phyloP scores from a whole-genome alignment of 768 basidiomycete species.

The Russula ochroleuca region DNA sequence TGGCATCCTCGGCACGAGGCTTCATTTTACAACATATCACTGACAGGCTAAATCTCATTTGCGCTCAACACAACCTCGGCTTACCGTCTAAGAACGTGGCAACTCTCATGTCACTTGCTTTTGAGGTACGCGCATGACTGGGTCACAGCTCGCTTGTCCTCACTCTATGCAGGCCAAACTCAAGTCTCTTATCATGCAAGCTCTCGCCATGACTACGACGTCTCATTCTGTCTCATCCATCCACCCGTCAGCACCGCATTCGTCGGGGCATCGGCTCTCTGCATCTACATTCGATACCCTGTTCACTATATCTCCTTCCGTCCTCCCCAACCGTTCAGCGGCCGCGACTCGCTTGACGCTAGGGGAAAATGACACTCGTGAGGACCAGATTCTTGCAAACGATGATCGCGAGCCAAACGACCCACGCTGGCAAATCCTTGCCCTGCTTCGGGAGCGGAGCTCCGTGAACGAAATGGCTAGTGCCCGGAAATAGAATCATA shows the following conservation, averaged over 20 bases:
- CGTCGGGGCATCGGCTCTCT: slow-evolving; percentile 46
- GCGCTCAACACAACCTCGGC: slow-evolving; percentile 67
- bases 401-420: slow-evolving; percentile 54
- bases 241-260: slow-evolving; percentile 47
- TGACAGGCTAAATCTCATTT: slow-evolving; percentile 77
- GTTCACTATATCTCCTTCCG: slow-evolving; percentile 70
- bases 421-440: slow-evolving; percentile 73
- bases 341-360: slow-evolving; percentile 66
- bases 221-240: slow-evolving; percentile 78
- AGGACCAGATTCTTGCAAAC: slow-evolving; percentile 56
- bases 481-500: slow-evolving; percentile 38
- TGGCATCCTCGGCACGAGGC: slow-evolving; percentile 68
- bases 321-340: slow-evolving; percentile 75
- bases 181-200: slow-evolving; percentile 79
- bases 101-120: slow-evolving; percentile 68
- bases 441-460: slow-evolving; percentile 68
- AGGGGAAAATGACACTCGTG: slow-evolving; percentile 52
- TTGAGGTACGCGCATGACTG: slow-evolving; percentile 48
- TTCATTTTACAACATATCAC: slow-evolving; percentile 73
- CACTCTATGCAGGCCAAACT: slow-evolving; percentile 57
- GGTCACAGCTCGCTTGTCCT: background rate
- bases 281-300: slow-evolving; percentile 71
- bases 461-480: slow-evolving; percentile 52
- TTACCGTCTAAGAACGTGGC: slow-evolving; percentile 60
- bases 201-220: slow-evolving; percentile 68